A percentile compares a stretch with the other conserved stretches of the same genome.
Conservation (phyloP, 805 yeast species). For the Tetrapisispora namnaoensis region DNA sequence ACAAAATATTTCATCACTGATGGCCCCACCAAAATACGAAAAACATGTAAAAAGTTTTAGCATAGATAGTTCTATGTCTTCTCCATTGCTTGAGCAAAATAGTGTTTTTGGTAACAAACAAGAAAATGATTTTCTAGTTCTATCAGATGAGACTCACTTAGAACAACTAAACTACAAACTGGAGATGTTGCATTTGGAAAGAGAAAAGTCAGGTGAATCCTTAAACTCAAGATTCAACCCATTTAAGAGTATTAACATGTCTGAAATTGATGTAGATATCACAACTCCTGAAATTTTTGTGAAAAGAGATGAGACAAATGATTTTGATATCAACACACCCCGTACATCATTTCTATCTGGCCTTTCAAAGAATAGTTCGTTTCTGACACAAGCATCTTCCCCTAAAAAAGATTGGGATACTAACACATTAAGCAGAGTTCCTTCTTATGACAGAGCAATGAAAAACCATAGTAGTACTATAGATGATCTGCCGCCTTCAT, state of each 20-base stretch:
- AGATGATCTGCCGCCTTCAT: constrained; percentile 61
- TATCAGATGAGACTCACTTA: background rate
- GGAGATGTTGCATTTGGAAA: constrained; percentile 12
- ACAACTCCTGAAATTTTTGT: constrained; percentile 1
- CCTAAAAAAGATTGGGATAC: constrained; percentile 33
- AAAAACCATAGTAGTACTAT: constrained; percentile 38
- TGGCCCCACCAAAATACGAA: constrained; percentile 83
- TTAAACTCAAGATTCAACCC: background rate
- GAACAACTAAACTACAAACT: constrained; percentile 5
- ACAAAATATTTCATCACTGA: constrained; percentile 26
- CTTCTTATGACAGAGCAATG: constrained; percentile 76
- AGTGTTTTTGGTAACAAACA: background rate
- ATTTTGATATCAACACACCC: constrained; percentile 21
- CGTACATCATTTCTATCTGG: constrained; percentile 43
- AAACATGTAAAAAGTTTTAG: constrained; percentile 62
- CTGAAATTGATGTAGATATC: background rate
- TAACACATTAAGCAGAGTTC: constrained; percentile 54
- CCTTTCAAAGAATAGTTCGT: constrained; percentile 50
- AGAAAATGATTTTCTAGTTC: background rate
- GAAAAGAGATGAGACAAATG: background rate
- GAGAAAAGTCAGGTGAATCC: background rate
- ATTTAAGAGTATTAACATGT: background rate
- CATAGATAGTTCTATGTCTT: background rate
- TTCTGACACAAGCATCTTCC: constrained; percentile 21
- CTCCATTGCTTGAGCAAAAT: background rate